phyloP scores from a whole-genome alignment of 23 red algal genomes.

The Gracilaria domingensis region DNA sequence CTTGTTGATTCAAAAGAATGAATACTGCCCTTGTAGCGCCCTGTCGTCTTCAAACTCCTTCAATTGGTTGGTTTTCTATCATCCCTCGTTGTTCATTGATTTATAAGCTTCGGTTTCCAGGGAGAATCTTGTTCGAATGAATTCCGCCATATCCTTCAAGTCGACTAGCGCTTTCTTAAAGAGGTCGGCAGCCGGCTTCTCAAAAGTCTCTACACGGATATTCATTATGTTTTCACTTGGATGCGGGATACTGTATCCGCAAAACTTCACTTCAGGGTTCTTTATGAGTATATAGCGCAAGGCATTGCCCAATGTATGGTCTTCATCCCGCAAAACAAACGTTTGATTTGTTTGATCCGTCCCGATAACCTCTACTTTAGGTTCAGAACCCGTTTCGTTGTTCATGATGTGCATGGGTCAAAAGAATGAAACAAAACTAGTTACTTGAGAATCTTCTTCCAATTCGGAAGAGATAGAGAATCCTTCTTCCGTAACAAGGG shows the following conservation, averaged over 20 bases:
- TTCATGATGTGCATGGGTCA: background rate
- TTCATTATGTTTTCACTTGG: conserved; percentile 94
- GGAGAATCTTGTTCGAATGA: conserved; percentile 50
- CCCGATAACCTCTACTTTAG: conserved; percentile 64
- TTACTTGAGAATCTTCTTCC: background rate
- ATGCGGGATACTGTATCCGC: conserved; percentile 97
- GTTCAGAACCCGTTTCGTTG: conserved; percentile 7
- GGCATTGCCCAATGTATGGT: conserved; percentile 97
- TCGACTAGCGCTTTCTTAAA: conserved; percentile 67
- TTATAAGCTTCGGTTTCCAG: conserved; percentile 51
- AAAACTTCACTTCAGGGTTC: conserved; percentile 79
- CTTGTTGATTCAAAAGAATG: too few species aligned
- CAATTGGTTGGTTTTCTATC: background rate
- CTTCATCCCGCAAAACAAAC: conserved; percentile 82
- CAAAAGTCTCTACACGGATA: conserved; percentile 86
- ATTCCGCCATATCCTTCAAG: conserved; percentile 49
- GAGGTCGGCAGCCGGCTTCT: conserved; percentile 45
- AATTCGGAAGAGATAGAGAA: background rate
- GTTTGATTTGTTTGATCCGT: conserved; percentile 68
- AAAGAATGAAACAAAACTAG: background rate
- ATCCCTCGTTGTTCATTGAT: conserved; percentile 40
- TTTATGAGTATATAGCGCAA: conserved; percentile 90
- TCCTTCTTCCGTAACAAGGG: background rate
- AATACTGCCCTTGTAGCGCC: background rate
- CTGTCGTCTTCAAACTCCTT: background rate